These are phyloP conservation scores for Rutstroemia sp. DNA, from an alignment of 2,329 filamentous ascomycete species.

Conservation along the genomic window DNA sequence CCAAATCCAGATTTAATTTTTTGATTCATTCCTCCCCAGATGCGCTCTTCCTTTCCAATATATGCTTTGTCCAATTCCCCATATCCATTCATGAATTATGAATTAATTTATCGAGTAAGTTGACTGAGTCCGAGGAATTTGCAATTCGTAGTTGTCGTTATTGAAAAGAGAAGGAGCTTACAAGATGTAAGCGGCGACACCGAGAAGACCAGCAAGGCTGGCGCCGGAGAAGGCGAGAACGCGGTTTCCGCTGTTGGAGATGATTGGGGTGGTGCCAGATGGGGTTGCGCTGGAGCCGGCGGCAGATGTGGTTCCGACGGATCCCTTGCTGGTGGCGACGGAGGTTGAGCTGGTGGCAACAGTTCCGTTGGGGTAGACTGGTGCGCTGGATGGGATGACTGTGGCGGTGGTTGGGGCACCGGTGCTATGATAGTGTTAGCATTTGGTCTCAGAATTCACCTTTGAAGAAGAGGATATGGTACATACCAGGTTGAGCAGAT, in stretches of 20 bases:
- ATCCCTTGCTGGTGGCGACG: conserved; percentile 17
- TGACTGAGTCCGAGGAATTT: neutral
- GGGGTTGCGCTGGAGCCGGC: conserved; percentile 21
- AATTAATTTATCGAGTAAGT: neutral
- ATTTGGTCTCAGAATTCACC: neutral
- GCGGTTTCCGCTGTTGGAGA: conserved; percentile 51
- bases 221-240: conserved; percentile 49
- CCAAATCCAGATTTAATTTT: neutral
- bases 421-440: conserved; percentile 9
- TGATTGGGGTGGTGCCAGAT: conserved; percentile 31
- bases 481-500: conserved; percentile 46
- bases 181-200: conserved; percentile 42
- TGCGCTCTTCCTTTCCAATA: too few species aligned
- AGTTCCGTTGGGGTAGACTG: conserved; percentile 16
- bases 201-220: conserved; percentile 53
- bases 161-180: conserved; percentile 20
- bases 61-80: neutral
- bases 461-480: neutral
- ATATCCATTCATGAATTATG: neutral
- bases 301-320: conserved; percentile 20
- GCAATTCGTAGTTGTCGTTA: neutral
- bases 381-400: conserved; percentile 23
- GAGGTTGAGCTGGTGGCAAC: conserved; percentile 15
- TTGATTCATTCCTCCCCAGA: neutral
- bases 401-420: conserved; percentile 19